phyloP scores from a whole-genome alignment of 352 stramenopile genomes.

The Phytophthora aleatoria region DNA sequence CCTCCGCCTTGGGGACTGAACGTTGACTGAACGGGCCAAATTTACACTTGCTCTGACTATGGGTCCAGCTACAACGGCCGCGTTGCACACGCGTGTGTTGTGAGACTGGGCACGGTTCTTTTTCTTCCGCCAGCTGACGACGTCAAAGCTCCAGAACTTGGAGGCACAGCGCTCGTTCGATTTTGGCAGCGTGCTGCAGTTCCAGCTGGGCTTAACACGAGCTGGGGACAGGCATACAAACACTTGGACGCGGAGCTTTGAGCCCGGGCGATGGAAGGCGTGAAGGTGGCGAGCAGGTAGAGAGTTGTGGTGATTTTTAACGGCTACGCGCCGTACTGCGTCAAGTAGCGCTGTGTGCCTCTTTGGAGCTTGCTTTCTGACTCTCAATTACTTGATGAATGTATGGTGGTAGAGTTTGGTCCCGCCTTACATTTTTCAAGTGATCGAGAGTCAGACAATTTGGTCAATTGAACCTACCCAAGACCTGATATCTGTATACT shows the following conservation, averaged over 20 bases:
- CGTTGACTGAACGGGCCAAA: constrained; percentile 13
- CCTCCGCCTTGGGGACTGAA: constrained; percentile 2
- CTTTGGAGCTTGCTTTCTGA: not conserved
- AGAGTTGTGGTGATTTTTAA: too few relatives aligned
- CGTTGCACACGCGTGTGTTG: constrained; percentile 15
- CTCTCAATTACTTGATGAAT: constrained; percentile 8
- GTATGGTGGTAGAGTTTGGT: not conserved
- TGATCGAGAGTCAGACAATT: not conserved
- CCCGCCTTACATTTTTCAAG: not conserved
- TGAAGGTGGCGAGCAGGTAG: not conserved
- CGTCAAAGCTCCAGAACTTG: not conserved
- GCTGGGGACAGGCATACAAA: not conserved
- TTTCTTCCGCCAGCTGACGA: constrained; percentile 18
- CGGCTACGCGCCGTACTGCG: too few relatives aligned
- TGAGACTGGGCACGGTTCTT: constrained; percentile 15
- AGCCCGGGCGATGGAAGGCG: too few relatives aligned
- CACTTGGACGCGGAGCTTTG: not conserved
- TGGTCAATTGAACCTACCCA: not conserved
- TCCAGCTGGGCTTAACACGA: constrained; percentile 19
- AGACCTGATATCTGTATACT: constrained; percentile 4
- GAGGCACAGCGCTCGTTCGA: constrained; percentile 5
- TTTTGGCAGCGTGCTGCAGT: constrained; percentile 4
- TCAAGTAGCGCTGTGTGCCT: too few relatives aligned
- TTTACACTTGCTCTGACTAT: constrained; percentile 6
- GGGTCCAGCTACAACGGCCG: constrained; percentile 7